Conservation (phyloP, 2,329 filamentous ascomycete genomes). For the Taxawa tesnikishii region DNA sequence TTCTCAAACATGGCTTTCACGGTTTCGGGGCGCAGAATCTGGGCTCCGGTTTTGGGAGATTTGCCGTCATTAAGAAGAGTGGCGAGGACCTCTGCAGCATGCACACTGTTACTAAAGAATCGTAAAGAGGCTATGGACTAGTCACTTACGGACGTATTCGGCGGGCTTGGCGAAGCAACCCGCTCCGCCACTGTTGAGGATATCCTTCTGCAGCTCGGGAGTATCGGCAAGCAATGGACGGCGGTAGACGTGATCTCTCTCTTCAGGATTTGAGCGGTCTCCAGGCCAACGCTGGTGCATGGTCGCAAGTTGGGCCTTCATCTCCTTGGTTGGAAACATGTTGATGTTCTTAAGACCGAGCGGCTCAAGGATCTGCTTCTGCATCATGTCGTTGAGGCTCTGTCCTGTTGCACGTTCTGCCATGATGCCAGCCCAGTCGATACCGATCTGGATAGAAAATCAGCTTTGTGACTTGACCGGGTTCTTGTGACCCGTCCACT, state of each 20-base stretch:
- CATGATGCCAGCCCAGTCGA: constrained; percentile 38
- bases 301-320: constrained; percentile 42
- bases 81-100: constrained; percentile 44
- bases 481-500: too few relatives aligned
- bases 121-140: too few relatives aligned
- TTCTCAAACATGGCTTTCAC: constrained; percentile 54
- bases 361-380: constrained; percentile 33
- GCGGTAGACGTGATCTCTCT: constrained; percentile 39
- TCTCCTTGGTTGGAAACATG: constrained; percentile 44
- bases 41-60: constrained; percentile 41
- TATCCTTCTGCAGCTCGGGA: constrained; percentile 27
- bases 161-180: constrained; percentile 47
- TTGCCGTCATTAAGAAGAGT: constrained; percentile 53
- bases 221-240: constrained; percentile 32
- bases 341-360: constrained; percentile 37
- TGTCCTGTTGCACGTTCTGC: constrained; percentile 32
- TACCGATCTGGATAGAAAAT: constrained; percentile 29
- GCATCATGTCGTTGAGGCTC: constrained; percentile 32
- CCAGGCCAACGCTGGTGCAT: constrained; percentile 41
- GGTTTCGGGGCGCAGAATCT: constrained; percentile 44
- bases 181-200: constrained; percentile 50
- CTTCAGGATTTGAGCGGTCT: constrained; percentile 20
- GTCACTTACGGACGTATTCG: constrained; percentile 45
- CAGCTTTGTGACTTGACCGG: too few relatives aligned
- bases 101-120: too few relatives aligned